These are phyloP conservation scores for Leccinum barrowsii DNA, from an alignment of 768 basidiomycete species.

Conservation along the genomic window DNA sequence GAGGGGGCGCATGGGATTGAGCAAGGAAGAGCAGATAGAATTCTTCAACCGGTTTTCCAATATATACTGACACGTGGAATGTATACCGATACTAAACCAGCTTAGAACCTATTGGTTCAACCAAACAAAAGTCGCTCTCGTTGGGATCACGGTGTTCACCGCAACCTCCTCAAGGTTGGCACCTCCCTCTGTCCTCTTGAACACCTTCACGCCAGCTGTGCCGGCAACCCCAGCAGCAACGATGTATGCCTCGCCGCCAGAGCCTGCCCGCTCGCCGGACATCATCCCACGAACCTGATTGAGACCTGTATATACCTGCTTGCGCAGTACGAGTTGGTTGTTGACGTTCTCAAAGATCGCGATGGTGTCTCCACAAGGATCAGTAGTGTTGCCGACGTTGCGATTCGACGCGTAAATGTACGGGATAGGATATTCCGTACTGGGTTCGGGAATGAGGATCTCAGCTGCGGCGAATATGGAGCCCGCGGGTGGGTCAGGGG, in stretches of 20 bases:
- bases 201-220: constrained; percentile 53
- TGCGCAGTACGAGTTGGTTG: constrained; percentile 38
- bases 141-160: constrained; percentile 49
- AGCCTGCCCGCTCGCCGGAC: background rate
- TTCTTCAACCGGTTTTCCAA: constrained; percentile 25
- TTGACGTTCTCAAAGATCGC: constrained; percentile 53
- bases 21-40: constrained; percentile 52
- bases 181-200: constrained; percentile 53
- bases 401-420: constrained; percentile 70
- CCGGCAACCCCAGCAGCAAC: constrained; percentile 54
- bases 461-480: constrained; percentile 53
- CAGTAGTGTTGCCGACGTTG: constrained; percentile 46
- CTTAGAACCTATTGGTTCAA: constrained; percentile 2
- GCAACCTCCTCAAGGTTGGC: constrained; percentile 49
- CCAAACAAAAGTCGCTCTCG: constrained; percentile 51
- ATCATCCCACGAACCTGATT: background rate
- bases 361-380: constrained; percentile 58
- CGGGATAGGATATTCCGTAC: constrained; percentile 42
- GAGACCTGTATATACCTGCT: constrained; percentile 46
- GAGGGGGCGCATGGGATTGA: constrained; percentile 71
- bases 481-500: constrained; percentile 37
- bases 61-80: background rate
- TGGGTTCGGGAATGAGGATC: constrained; percentile 54
- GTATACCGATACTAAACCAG: background rate
- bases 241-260: background rate